Conservation (phyloP, 139 green algal species). For the Coelastrella sp. region DNA sequence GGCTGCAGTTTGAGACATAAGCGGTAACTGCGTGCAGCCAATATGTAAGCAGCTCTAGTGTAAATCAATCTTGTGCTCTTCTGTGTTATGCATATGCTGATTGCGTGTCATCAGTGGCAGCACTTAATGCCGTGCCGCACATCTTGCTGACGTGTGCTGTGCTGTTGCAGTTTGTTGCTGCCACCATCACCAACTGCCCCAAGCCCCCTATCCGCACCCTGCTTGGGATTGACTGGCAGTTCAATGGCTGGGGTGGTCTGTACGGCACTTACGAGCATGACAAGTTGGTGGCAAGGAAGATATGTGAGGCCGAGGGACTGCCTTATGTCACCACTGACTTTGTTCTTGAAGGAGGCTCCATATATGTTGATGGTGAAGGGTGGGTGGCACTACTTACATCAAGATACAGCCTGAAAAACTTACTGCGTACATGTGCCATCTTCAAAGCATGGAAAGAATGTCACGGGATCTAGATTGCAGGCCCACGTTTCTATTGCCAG, state of each 20-base stretch:
- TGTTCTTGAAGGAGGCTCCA: slow-evolving; percentile 68
- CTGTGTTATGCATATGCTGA: too few species aligned
- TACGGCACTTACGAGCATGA: slow-evolving; percentile 48
- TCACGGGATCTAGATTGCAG: too few species aligned
- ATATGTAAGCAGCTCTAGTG: too few species aligned
- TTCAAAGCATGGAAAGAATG: neutral
- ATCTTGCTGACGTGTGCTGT: neutral
- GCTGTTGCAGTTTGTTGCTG: slow-evolving; percentile 29
- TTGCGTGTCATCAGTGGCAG: neutral
- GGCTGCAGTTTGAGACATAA: too few species aligned
- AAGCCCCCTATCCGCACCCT: slow-evolving; percentile 16
- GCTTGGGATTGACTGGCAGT: slow-evolving; percentile 57
- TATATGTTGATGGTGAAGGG: slow-evolving; percentile 72
- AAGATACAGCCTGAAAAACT: too few species aligned
- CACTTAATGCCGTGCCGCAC: neutral
- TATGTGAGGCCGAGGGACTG: slow-evolving; percentile 37
- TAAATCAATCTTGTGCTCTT: too few species aligned
- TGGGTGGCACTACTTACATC: slow-evolving; percentile 29
- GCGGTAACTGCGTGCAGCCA: too few species aligned
- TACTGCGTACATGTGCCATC: neutral
- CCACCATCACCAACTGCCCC: slow-evolving; percentile 26
- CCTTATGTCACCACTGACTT: slow-evolving; percentile 47
- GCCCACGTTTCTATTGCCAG: too few species aligned
- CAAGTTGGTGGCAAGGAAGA: slow-evolving; percentile 41
- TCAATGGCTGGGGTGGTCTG: slow-evolving; percentile 65